Evolutionary conservation across 176 grass and related monocot species (phyloP).

Genomic region (Coix lacrymajobi): DNA sequence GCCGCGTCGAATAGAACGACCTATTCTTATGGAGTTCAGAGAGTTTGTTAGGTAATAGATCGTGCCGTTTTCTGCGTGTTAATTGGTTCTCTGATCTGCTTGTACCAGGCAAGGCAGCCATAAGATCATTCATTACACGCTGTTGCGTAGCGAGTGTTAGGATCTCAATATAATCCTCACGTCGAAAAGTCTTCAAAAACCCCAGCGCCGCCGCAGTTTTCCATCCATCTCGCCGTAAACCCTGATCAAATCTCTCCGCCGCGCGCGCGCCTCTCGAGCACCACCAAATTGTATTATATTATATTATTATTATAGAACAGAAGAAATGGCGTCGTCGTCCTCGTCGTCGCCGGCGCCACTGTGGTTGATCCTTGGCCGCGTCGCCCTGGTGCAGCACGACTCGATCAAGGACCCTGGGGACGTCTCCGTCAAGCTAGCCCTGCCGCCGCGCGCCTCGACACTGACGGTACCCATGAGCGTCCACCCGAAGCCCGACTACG

Average conservation of each 20-base stretch:
- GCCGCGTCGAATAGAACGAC: neutral
- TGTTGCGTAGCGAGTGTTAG: neutral
- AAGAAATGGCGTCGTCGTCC: neutral
- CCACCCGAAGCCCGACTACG: slow-evolving; percentile 5
- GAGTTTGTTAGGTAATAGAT: neutral
- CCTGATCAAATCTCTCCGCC: neutral
- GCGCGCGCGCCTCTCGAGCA: neutral
- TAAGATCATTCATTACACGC: neutral
- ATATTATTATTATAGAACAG: too few relatives aligned
- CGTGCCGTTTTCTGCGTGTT: neutral
- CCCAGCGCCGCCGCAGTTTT: neutral
- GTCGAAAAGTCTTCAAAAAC: neutral
- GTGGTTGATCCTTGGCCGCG: neutral
- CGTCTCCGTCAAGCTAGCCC: neutral
- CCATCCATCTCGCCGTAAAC: neutral
- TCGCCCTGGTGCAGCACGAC: slow-evolving; percentile 4
- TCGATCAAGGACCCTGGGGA: neutral
- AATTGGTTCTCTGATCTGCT: neutral
- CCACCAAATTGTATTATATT: neutral
- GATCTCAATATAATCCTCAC: neutral
- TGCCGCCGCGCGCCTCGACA: neutral
- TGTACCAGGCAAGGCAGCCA: neutral
- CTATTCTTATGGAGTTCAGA: neutral
- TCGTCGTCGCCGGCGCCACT: neutral
- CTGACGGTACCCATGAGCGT: neutral